Evolutionary conservation across 495 filamentous ascomycete species (phyloP).

Genomic region (Eremomyces bilateralis): DNA sequence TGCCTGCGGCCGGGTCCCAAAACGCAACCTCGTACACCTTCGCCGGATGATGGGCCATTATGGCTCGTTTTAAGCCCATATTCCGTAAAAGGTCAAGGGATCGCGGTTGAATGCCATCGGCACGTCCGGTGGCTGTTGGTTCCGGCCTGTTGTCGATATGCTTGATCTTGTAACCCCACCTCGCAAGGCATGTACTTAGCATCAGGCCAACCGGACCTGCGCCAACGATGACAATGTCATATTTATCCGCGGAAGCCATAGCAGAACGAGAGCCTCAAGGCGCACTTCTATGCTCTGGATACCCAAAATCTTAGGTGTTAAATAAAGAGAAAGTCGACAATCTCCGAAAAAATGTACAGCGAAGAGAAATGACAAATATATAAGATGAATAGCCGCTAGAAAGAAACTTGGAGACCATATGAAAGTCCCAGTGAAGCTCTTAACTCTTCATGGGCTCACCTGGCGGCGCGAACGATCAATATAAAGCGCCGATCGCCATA

Average conservation of each 20-base stretch:
- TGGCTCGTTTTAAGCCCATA: slow-evolving; percentile 39
- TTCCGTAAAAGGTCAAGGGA: slow-evolving; percentile 46
- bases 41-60: slow-evolving; percentile 42
- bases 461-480: no score
- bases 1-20: slow-evolving; percentile 31
- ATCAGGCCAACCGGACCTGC: slow-evolving; percentile 77
- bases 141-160: slow-evolving; percentile 43
- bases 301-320: no score
- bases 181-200: slow-evolving; percentile 57
- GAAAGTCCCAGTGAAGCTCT: no score
- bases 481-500: no score
- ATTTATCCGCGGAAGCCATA: slow-evolving; percentile 28
- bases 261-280: no score
- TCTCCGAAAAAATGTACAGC: no score
- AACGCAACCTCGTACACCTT: slow-evolving; percentile 48
- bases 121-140: slow-evolving; percentile 41
- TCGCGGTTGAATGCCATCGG: slow-evolving; percentile 59
- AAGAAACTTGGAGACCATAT: no score
- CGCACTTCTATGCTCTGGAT: no score
- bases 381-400: no score
- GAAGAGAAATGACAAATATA: no score
- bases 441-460: no score
- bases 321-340: no score
- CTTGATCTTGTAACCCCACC: slow-evolving; percentile 49
- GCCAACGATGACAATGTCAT: slow-evolving; percentile 67